These are phyloP conservation scores for Crithidia thermophila DNA, from an alignment of 208 protist species.

Conservation along the genomic window DNA sequence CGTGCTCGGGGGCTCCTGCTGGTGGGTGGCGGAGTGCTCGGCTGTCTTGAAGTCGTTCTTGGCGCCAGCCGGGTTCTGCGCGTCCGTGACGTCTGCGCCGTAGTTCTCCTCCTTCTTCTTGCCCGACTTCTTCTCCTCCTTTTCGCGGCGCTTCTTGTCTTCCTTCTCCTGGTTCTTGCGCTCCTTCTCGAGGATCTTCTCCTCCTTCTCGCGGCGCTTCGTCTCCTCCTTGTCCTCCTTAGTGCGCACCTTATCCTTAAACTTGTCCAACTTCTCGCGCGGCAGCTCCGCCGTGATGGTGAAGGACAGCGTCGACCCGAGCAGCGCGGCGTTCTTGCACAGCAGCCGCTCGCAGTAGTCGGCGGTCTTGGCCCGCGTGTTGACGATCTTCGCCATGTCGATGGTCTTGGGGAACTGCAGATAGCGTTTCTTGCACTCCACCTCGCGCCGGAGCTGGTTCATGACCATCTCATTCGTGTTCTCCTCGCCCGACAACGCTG, in stretches of 20 bases:
- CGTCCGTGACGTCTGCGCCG: conserved; percentile 33
- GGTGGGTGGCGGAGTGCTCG: background rate
- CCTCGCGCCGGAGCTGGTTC: conserved; percentile 34
- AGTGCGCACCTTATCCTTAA: conserved; percentile 42
- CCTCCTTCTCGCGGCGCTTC: conserved; percentile 19
- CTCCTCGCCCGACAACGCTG: conserved; percentile 28
- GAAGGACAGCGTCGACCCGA: conserved; percentile 46
- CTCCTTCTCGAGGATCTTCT: conserved; percentile 41
- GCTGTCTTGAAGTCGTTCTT: background rate
- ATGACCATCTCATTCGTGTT: conserved; percentile 35
- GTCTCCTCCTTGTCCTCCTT: conserved; percentile 46
- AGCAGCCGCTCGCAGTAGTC: conserved; percentile 41
- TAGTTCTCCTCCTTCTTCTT: conserved; percentile 20
- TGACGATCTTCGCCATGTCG: conserved; percentile 41
- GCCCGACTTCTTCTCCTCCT: conserved; percentile 15
- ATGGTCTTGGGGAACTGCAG: conserved; percentile 48
- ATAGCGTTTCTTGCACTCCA: conserved; percentile 38
- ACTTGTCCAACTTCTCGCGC: conserved; percentile 33
- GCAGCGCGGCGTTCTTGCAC: conserved; percentile 37
- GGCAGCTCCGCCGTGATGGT: conserved; percentile 36
- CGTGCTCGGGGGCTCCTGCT: background rate
- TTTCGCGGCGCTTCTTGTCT: conserved; percentile 22
- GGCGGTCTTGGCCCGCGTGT: conserved; percentile 36
- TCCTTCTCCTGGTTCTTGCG: conserved; percentile 42
- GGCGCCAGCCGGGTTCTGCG: background rate